Evolutionary conservation across 306 rosid species (phyloP), one percentile per base, ranked within the genome.

Genomic region (Gillenia trifoliata): DNA sequence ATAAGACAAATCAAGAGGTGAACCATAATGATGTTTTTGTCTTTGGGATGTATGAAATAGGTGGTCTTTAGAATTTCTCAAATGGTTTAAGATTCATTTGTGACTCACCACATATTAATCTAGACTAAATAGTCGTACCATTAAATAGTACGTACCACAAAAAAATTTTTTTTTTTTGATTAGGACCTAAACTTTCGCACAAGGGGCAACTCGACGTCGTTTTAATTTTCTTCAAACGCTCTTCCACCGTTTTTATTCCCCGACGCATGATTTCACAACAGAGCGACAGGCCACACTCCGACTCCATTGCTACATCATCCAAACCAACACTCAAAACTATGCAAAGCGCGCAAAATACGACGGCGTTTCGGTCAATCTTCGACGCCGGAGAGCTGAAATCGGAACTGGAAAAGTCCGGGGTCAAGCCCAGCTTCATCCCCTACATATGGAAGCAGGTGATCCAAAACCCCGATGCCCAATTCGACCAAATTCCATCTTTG

Each of bases 351-450:
- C 76, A 22, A 56, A 71, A 81, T 16, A 83, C 85, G 63, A 87
- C 78, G 98, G 30, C 84, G 79, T 64, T 80, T 62, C 86, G 90
- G 49, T 93, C 98, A 67, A 88, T 90, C 75, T 94, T 91, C 82
- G 96, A 94, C 68, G 89, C 88, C 64, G 88, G 81, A n/a, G 89
- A 78, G 23, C 49, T 91, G 73, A 82, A 73, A 71, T 80, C 63
- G 4, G 91, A 87, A 80, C 84, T 94, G 66, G 79, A 83, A 31
- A 80, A 70, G 13, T 79, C 68, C 2, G 89, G 89, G 0, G 22
- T 94, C 47, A 91, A 87, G 64, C 6, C 84, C 8, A 89, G 82
- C 83, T 91, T 91, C 82, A 16, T 91, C 54, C 89, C 86, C 2
- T 26, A 80, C 12, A 78, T 91, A 69, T 94, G 98, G 97, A 94